Base-by-base conservation (phyloP, 1,284 basidiomycete species). In the Volvariella volvacea region DNA sequence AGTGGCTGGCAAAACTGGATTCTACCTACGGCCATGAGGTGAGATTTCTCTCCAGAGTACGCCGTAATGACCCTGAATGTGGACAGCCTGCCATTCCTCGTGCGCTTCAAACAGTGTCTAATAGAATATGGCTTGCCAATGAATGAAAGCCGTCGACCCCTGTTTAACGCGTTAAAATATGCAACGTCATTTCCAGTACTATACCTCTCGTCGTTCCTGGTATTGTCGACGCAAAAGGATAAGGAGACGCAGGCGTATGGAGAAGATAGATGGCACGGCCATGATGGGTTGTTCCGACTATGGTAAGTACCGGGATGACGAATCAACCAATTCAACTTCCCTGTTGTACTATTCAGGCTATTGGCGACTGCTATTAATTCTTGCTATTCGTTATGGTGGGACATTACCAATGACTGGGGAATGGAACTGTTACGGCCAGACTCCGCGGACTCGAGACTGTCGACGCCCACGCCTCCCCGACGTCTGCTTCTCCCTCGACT, bases 321-420 rank as follows among this genome's bases (percentile, higher is more conserved):
- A 14, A 4, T 16, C 42, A 43, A 31, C 31, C 47, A 22, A 6
- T 42, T 41, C 38, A 22, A 42, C 43, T 40, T 45, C 42, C 37
- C 47, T 25, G 42, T 22, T 14, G 16, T 44, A 28, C 17, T 8
- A n/a, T n/a, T 15, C 45, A 93, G 92, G 96, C 63, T 97, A 12
- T 63, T 94, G 19, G 79, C 86, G 9, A 93, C 92, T 20, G 73
- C 79, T 12, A 63, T 96, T 54, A 99, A 99, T 64, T 95, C 93
- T 1, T 63, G 91, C 37, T 99, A 92, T 65, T 95, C 92, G 4
- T 98, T 96, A 64, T 99, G 92, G 90, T 99, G 96, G 96, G 96
- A 99, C 64, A 78, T 99, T 25, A 92, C 90, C 38, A 92, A 97
- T 60, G 96, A 99, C 63, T 99, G 95, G 95, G 96, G 96, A 0